Conservation (phyloP, 352 stramenopile genomes). For the Phytophthora syringae region DNA sequence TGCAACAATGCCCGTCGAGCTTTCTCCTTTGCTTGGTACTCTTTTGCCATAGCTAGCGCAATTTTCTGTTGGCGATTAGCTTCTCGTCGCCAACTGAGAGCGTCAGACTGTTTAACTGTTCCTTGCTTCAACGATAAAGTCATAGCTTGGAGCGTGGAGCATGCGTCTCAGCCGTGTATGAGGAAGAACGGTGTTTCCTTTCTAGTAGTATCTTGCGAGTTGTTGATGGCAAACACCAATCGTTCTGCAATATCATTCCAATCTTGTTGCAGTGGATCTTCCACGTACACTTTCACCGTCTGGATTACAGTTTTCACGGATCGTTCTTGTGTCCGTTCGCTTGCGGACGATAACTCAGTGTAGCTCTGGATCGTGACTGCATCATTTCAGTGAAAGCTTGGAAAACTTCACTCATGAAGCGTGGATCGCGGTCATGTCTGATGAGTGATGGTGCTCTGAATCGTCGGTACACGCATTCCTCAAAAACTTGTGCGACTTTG, state of each 20-base stretch:
- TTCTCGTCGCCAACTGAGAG: not conserved
- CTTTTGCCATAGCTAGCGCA: not conserved
- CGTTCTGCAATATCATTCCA: conserved; percentile 3
- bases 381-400: not conserved
- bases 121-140: not conserved
- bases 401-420: not conserved
- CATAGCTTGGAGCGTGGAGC: not conserved
- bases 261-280: conserved; percentile 7
- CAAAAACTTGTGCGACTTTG: not conserved
- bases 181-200: not conserved
- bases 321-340: not conserved
- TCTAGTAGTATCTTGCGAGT: not conserved
- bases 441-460: not conserved
- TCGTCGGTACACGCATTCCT: not conserved
- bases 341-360: not conserved
- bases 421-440: not conserved
- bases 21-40: conserved; percentile 6
- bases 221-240: not conserved
- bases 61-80: conserved; percentile 4
- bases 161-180: not conserved
- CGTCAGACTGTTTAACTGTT: not conserved
- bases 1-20: not conserved
- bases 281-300: not conserved
- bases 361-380: not conserved
- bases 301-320: not conserved